phyloP scores from a whole-genome alignment of 139 green algal genomes.

The Diplosphaera chodatii region DNA sequence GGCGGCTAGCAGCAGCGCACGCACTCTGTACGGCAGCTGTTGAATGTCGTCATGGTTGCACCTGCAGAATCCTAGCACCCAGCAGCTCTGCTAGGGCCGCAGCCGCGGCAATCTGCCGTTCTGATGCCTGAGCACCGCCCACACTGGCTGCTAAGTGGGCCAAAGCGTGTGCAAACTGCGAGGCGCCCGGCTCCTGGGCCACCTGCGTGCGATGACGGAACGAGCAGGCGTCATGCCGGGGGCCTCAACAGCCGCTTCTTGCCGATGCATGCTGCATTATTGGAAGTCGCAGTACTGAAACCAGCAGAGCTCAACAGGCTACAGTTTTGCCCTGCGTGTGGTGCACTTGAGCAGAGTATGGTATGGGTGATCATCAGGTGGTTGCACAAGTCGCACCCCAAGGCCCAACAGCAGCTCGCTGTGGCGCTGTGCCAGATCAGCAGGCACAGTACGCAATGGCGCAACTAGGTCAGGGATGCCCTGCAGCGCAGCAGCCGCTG shows the following conservation, averaged over 20 bases:
- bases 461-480: background rate
- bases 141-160: background rate
- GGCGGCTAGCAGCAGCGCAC: too few relatives aligned
- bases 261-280: too few relatives aligned
- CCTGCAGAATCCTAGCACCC: background rate
- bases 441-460: background rate
- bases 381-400: background rate
- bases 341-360: too few relatives aligned
- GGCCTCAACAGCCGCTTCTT: too few relatives aligned
- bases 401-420: background rate
- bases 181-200: background rate
- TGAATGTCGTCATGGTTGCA: background rate
- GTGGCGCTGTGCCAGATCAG: background rate
- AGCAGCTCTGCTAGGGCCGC: conserved; percentile 6
- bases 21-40: too few relatives aligned
- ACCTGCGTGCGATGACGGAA: background rate
- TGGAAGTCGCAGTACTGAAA: too few relatives aligned
- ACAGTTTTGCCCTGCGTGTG: too few relatives aligned
- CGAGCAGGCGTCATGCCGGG: too few relatives aligned
- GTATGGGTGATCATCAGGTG: too few relatives aligned
- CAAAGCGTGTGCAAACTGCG: background rate
- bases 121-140: conserved; percentile 1
- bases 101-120: background rate
- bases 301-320: too few relatives aligned
- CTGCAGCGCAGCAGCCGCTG: conserved; percentile 15